phyloP scores from a whole-genome alignment of 495 filamentous ascomycete species.

The Penicillium argentinense region DNA sequence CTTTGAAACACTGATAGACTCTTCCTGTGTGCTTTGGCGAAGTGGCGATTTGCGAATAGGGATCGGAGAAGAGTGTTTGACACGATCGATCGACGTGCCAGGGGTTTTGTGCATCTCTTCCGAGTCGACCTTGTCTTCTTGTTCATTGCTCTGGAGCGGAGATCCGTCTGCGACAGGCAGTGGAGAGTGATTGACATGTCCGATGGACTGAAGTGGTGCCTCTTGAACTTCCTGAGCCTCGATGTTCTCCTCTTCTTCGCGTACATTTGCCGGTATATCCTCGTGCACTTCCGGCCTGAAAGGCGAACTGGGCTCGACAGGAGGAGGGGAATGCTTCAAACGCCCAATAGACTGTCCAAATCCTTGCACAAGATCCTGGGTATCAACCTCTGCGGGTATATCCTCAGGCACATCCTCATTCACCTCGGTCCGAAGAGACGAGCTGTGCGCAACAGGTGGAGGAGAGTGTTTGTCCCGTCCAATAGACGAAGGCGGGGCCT shows the following conservation, averaged over 20 bases:
- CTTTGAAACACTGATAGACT: constrained; percentile 13
- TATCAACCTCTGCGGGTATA: too few relatives aligned
- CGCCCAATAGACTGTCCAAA: not conserved
- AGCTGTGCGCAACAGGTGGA: not conserved
- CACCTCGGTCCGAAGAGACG: not conserved
- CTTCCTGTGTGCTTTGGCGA: constrained; percentile 2
- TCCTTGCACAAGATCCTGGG: not conserved
- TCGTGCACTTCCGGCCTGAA: not conserved
- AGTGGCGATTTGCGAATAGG: constrained; percentile 1
- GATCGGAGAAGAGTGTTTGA: constrained; percentile 2
- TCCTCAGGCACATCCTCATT: not conserved
- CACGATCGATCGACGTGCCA: not conserved
- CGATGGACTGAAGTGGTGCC: not conserved
- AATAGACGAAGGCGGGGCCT: not conserved
- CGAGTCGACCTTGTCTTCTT: not conserved
- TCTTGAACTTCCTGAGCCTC: too few relatives aligned
- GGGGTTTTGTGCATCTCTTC: not conserved
- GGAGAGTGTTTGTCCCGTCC: not conserved
- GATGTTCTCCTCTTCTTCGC: too few relatives aligned
- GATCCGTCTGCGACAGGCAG: not conserved
- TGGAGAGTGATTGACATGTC: not conserved
- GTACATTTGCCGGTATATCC: too few relatives aligned
- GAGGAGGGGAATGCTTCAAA: not conserved
- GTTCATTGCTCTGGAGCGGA: not conserved
- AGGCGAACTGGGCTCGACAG: not conserved